Percentiles rank a stretch among this genome's conserved stretches.
These are phyloP conservation scores for Tylopilus sp. DNA, from an alignment of 1,284 basidiomycete species.

Conservation along the genomic window DNA sequence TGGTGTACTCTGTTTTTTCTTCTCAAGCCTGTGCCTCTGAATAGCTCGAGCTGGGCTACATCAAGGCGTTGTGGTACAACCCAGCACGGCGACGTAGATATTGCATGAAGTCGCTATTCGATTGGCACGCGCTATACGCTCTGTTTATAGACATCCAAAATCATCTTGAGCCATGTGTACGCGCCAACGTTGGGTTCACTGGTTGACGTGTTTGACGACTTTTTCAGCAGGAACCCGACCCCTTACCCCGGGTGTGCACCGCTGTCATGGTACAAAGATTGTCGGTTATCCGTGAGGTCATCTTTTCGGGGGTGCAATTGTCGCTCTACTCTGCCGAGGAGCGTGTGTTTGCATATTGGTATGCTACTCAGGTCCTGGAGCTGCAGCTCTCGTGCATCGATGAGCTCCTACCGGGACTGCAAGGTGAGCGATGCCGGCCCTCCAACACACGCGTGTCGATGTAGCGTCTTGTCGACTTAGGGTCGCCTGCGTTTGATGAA, in stretches of 20 bases:
- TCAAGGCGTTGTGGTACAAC: constrained; percentile 63
- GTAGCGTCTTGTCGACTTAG: constrained; percentile 30
- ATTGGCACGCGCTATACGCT: constrained; percentile 63
- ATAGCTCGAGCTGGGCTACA: constrained; percentile 56
- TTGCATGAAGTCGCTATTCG: constrained; percentile 55
- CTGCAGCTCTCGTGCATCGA: constrained; percentile 55
- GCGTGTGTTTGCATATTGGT: constrained; percentile 72
- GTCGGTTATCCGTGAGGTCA: constrained; percentile 58
- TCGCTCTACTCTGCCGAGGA: constrained; percentile 70
- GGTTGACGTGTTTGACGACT: constrained; percentile 3
- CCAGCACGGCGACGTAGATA: constrained; percentile 62
- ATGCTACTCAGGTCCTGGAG: constrained; percentile 52
- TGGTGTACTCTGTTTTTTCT: constrained; percentile 5
- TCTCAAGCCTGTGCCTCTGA: neutral
- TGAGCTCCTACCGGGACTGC: constrained; percentile 39
- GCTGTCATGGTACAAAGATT: constrained; percentile 57
- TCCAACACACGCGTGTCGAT: neutral
- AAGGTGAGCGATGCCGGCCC: constrained; percentile 27
- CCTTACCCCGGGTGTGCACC: constrained; percentile 38
- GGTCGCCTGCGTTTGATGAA: constrained; percentile 42
- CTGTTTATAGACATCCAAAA: constrained; percentile 38
- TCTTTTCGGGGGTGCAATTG: constrained; percentile 74
- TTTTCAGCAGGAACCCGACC: constrained; percentile 25
- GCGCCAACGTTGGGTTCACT: constrained; percentile 6
- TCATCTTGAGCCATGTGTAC: constrained; percentile 35